phyloP scores from a whole-genome alignment of 176 grass and related monocot genomes.

The Poa annua region DNA sequence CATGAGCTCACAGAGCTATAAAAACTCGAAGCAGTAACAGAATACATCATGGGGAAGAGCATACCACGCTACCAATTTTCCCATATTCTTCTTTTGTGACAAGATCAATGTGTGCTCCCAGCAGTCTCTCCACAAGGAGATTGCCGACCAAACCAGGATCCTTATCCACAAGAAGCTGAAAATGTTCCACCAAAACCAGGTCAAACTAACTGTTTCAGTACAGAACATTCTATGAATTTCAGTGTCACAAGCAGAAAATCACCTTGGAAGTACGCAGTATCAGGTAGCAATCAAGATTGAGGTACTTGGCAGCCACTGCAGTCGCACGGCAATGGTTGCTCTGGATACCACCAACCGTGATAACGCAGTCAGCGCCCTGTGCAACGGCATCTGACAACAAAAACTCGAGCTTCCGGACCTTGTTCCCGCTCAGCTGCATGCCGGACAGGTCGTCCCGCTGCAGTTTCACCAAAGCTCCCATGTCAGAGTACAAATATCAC shows the following conservation, averaged over 20 bases:
- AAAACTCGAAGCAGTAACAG: background rate
- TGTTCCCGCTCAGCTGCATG: slow-evolving; percentile 97
- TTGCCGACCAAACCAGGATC: slow-evolving; percentile 93
- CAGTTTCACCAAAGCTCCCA: background rate
- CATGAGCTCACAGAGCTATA: background rate
- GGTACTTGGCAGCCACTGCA: slow-evolving; percentile 84
- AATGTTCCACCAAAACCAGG: slow-evolving; percentile 39
- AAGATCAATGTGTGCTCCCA: slow-evolving; percentile 90
- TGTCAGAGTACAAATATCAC: slow-evolving; percentile 33
- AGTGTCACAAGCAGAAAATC: background rate
- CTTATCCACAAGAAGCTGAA: slow-evolving; percentile 79
- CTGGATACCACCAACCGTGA: slow-evolving; percentile 92
- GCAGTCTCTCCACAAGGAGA: slow-evolving; percentile 89
- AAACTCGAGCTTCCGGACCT: slow-evolving; percentile 95
- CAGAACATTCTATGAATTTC: background rate
- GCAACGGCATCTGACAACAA: slow-evolving; percentile 73
- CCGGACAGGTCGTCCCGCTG: slow-evolving; percentile 92
- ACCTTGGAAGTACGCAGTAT: slow-evolving; percentile 94
- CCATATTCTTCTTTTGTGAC: slow-evolving; percentile 93
- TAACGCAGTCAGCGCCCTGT: slow-evolving; percentile 68
- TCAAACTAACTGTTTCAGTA: background rate
- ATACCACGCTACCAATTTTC: slow-evolving; percentile 88
- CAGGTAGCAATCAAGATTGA: slow-evolving; percentile 89
- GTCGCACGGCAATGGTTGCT: slow-evolving; percentile 96
- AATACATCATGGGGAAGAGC: background rate